Conservation (phyloP, 2,329 filamentous ascomycete genomes). For the Stagonosporopsis vannaccii region DNA sequence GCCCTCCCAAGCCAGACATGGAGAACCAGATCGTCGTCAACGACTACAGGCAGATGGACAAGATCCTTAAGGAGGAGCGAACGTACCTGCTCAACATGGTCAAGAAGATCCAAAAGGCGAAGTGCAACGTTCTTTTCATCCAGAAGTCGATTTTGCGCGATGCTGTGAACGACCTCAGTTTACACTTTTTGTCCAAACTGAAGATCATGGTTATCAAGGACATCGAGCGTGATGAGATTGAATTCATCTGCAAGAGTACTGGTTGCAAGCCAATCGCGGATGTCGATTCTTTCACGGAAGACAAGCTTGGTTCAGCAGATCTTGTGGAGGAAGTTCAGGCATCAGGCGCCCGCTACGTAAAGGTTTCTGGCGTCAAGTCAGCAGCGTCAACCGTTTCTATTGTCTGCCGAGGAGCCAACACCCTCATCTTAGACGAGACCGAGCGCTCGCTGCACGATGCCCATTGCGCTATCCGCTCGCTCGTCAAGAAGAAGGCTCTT, state of each 20-base stretch:
- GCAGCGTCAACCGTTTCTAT: slow-evolving; percentile 89
- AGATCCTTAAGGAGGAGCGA: slow-evolving; percentile 98
- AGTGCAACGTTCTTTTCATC: slow-evolving; percentile 97
- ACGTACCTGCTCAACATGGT: slow-evolving; percentile 98
- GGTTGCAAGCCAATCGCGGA: slow-evolving; percentile 99
- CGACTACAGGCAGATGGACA: slow-evolving; percentile 99
- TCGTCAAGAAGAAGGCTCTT: slow-evolving; percentile 99
- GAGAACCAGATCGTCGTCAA: slow-evolving; percentile 99
- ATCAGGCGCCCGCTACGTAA: slow-evolving; percentile 89
- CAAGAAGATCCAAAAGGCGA: slow-evolving; percentile 99
- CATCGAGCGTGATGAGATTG: slow-evolving; percentile 97
- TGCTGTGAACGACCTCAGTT: slow-evolving; percentile 94
- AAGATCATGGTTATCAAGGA: slow-evolving; percentile 97
- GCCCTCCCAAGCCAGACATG: slow-evolving; percentile 98
- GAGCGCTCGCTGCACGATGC: slow-evolving; percentile 97
- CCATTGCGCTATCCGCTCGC: slow-evolving; percentile 93
- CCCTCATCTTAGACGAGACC: slow-evolving; percentile 92
- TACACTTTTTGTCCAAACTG: slow-evolving; percentile 97
- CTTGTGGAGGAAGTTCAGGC: slow-evolving; percentile 90
- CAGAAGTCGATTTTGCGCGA: slow-evolving; percentile 98
- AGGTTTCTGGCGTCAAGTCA: slow-evolving; percentile 89
- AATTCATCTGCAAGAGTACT: slow-evolving; percentile 99
- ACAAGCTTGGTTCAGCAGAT: slow-evolving; percentile 94
- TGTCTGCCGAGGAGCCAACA: slow-evolving; percentile 92
- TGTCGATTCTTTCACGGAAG: slow-evolving; percentile 97